Evolutionary conservation across 345 rosid species (phyloP).

Genomic region (Adansonia digitata): DNA sequence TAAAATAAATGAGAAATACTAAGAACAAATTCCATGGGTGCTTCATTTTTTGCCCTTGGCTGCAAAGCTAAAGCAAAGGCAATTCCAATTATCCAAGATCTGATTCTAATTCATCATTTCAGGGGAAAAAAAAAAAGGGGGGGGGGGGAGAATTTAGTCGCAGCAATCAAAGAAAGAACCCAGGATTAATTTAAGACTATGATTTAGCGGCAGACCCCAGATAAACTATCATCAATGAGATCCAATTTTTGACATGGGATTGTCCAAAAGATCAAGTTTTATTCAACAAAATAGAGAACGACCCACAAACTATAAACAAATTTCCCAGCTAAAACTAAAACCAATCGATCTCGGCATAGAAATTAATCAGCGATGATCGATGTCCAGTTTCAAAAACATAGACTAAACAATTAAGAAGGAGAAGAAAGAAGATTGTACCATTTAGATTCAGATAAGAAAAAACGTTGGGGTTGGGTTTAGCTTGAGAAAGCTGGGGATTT

Average conservation of each 20-base stretch:
- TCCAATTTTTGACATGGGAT: background rate
- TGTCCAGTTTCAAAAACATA: background rate
- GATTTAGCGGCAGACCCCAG: background rate
- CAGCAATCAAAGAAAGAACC: background rate
- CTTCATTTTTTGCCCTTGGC: no score
- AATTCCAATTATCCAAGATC: background rate
- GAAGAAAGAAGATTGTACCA: background rate
- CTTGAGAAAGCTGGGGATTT: no score
- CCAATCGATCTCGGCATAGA: background rate
- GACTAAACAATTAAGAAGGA: background rate
- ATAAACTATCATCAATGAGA: background rate
- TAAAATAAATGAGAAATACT: background rate
- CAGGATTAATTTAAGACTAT: background rate
- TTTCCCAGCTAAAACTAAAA: background rate
- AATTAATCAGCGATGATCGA: background rate
- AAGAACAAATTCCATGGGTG: background rate
- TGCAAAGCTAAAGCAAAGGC: background rate
- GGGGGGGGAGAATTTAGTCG: background rate
- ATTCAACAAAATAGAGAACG: background rate
- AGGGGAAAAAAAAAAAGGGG: background rate
- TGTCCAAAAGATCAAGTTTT: background rate
- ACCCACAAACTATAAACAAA: background rate
- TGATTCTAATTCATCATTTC: background rate
- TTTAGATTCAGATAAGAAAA: background rate
- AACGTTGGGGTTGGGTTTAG: background rate